Evolutionary conservation across 2,329 filamentous ascomycete genomes (phyloP).

Genomic region (Aureobasidium sp.): DNA sequence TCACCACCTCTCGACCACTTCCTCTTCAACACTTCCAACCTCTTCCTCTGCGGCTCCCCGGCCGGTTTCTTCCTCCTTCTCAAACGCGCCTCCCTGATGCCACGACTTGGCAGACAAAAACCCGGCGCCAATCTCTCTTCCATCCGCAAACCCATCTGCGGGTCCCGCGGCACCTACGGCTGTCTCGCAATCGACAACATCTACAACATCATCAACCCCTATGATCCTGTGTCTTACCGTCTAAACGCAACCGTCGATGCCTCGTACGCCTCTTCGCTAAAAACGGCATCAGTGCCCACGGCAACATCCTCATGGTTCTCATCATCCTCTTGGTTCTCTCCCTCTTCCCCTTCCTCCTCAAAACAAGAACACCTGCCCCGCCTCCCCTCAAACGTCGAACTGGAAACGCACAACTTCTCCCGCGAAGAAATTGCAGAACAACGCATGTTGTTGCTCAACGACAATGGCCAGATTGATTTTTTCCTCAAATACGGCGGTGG

Average conservation of each 20-base stretch:
- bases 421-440: slow-evolving; percentile 88
- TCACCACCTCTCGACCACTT: slow-evolving; percentile 49
- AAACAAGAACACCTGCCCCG: slow-evolving; percentile 30
- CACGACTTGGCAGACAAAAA: slow-evolving; percentile 69
- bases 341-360: slow-evolving; percentile 17
- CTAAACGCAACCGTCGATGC: slow-evolving; percentile 86
- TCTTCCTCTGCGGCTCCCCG: slow-evolving; percentile 86
- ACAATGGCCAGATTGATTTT: slow-evolving; percentile 94
- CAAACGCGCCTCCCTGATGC: slow-evolving; percentile 64
- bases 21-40: slow-evolving; percentile 83
- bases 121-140: slow-evolving; percentile 55
- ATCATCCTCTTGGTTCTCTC: slow-evolving; percentile 18
- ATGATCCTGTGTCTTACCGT: slow-evolving; percentile 79
- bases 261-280: slow-evolving; percentile 68
- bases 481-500: slow-evolving; percentile 78
- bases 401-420: slow-evolving; percentile 92
- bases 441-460: slow-evolving; percentile 80
- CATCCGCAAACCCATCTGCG: slow-evolving; percentile 54
- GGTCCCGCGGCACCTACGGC: slow-evolving; percentile 73
- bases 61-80: slow-evolving; percentile 88
- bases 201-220: slow-evolving; percentile 81
- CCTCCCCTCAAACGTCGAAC: slow-evolving; percentile 58
- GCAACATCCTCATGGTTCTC: slow-evolving; percentile 48
- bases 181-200: slow-evolving; percentile 92
- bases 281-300: slow-evolving; percentile 70